These are phyloP conservation scores for Krasilnikovozyma curviuscula DNA, from an alignment of 768 basidiomycete species.

Conservation along the genomic window DNA sequence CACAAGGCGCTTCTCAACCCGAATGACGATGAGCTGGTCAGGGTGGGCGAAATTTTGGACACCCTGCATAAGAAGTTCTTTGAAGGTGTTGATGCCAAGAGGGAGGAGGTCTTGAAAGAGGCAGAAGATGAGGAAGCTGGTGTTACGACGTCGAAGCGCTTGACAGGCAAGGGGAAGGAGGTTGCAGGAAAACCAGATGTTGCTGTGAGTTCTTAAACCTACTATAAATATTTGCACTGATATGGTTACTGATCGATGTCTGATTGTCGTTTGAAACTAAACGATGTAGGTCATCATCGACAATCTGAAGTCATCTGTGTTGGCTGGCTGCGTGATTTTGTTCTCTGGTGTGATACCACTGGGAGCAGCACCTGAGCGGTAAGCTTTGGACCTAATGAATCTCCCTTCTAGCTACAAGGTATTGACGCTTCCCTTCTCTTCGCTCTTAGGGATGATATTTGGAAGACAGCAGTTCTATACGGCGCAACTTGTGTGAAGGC, in stretches of 20 bases:
- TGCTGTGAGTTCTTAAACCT: conserved; percentile 33
- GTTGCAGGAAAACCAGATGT: conserved; percentile 36
- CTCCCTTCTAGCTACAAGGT: background rate
- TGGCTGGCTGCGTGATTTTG: conserved; percentile 61
- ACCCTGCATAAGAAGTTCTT: background rate
- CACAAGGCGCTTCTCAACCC: conserved; percentile 54
- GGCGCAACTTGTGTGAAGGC: conserved; percentile 65
- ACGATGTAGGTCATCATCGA: conserved; percentile 59
- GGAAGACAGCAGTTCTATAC: conserved; percentile 69
- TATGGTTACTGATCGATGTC: background rate
- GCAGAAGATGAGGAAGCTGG: conserved; percentile 14
- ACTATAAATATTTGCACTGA: background rate
- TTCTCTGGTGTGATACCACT: conserved; percentile 92
- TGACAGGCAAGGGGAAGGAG: conserved; percentile 6
- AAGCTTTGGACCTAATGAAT: conserved; percentile 8
- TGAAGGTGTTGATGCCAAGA: background rate
- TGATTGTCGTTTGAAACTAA: background rate
- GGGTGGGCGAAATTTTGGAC: conserved; percentile 45
- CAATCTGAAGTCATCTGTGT: conserved; percentile 48
- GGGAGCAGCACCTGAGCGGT: conserved; percentile 56
- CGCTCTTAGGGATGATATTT: conserved; percentile 41
- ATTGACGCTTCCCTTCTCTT: background rate
- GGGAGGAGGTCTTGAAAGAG: background rate
- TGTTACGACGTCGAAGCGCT: conserved; percentile 34
- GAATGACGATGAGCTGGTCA: conserved; percentile 59